Percentiles rank a stretch among this genome's conserved stretches.
phyloP scores from a whole-genome alignment of 2,329 filamentous ascomycete genomes.

The Colletotrichum incanum region DNA sequence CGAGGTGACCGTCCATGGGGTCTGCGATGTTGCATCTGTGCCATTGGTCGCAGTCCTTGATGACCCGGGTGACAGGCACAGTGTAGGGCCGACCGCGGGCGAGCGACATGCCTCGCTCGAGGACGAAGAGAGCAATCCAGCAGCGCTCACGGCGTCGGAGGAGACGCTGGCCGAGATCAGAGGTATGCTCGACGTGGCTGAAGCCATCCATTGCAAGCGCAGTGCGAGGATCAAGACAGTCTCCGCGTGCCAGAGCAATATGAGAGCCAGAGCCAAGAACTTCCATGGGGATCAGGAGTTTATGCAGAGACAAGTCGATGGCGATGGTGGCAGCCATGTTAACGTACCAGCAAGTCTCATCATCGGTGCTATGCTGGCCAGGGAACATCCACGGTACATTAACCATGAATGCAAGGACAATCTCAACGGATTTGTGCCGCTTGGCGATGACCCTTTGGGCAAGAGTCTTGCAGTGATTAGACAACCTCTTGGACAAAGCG shows the following conservation, averaged over 20 bases:
- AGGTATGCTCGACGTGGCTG: slow-evolving; percentile 72
- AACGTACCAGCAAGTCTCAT: slow-evolving; percentile 81
- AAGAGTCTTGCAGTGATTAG: slow-evolving; percentile 74
- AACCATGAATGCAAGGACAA: slow-evolving; percentile 82
- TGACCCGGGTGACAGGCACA: slow-evolving; percentile 75
- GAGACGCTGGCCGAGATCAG: slow-evolving; percentile 73
- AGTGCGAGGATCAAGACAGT: slow-evolving; percentile 77
- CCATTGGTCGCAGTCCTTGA: slow-evolving; percentile 80
- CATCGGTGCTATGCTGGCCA: slow-evolving; percentile 77
- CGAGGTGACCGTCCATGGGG: slow-evolving; percentile 78
- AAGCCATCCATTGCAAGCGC: slow-evolving; percentile 80
- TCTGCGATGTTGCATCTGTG: slow-evolving; percentile 76
- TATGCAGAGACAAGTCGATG: slow-evolving; percentile 79
- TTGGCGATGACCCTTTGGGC: slow-evolving; percentile 74
- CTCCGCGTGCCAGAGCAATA: slow-evolving; percentile 71
- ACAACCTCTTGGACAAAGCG: slow-evolving; percentile 76
- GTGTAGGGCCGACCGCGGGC: slow-evolving; percentile 79
- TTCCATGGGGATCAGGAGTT: slow-evolving; percentile 73
- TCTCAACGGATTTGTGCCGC: slow-evolving; percentile 79
- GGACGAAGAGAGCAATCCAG: slow-evolving; percentile 81
- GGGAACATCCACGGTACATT: slow-evolving; percentile 84
- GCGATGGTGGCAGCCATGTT: slow-evolving; percentile 79
- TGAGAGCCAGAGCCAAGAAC: slow-evolving; percentile 61
- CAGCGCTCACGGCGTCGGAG: slow-evolving; percentile 77
- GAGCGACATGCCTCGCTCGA: slow-evolving; percentile 80